phyloP scores from a whole-genome alignment of 2,329 filamentous ascomycete genomes.

The Leptoxyphium fumago region DNA sequence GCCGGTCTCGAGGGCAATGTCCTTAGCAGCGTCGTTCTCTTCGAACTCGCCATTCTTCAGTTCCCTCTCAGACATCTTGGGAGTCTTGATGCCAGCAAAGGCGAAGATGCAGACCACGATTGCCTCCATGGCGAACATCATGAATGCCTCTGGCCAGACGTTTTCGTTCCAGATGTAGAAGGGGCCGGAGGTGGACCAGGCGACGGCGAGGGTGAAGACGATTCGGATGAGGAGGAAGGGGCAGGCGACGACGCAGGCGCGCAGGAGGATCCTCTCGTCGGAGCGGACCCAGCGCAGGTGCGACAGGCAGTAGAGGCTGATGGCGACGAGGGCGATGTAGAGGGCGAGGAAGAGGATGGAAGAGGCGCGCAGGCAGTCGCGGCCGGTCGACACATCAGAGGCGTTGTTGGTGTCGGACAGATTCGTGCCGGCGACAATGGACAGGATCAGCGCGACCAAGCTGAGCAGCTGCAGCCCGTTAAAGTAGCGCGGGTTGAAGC shows the following conservation, averaged over 20 bases:
- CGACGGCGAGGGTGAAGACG: constrained; percentile 16
- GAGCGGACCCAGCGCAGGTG: constrained; percentile 3
- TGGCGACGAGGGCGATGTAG: constrained; percentile 8
- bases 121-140: constrained; percentile 16
- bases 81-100: constrained; percentile 10
- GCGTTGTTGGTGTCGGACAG: constrained; percentile 1
- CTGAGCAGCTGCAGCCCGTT: constrained; percentile 10
- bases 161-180: constrained; percentile 7
- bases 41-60: not conserved
- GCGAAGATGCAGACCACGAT: constrained; percentile 10
- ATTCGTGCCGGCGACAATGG: constrained; percentile 12
- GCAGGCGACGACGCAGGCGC: constrained; percentile 12
- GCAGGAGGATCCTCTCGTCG: constrained; percentile 8
- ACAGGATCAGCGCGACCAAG: constrained; percentile 11
- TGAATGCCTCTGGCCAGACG: constrained; percentile 11
- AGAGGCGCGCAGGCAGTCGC: constrained; percentile 7
- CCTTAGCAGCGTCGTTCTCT: not conserved
- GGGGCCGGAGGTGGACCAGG: constrained; percentile 7
- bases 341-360: constrained; percentile 11
- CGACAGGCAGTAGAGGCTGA: constrained; percentile 6
- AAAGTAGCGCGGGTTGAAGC: constrained; percentile 7
- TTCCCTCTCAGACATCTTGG: constrained; percentile 3
- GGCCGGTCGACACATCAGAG: constrained; percentile 4
- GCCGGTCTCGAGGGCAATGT: no score
- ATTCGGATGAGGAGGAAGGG: constrained; percentile 21